Conservation (phyloP, 768 basidiomycete genomes). For the Steccherinum ochraceum region DNA sequence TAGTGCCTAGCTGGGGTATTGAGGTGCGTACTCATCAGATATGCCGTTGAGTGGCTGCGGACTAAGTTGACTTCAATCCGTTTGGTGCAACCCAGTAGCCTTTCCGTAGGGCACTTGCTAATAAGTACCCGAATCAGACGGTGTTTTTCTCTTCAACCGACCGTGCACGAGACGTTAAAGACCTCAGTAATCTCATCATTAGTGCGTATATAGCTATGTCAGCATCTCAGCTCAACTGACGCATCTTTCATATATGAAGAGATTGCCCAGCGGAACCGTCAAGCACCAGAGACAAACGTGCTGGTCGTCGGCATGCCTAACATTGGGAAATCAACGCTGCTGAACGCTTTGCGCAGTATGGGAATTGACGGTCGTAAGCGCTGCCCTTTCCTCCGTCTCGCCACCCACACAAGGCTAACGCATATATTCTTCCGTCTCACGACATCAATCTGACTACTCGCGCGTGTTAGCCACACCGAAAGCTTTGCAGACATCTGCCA, state of each 20-base stretch:
- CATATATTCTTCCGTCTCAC: background rate
- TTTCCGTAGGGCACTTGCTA: slow-evolving; percentile 65
- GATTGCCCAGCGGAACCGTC: slow-evolving; percentile 61
- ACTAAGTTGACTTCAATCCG: too few relatives aligned
- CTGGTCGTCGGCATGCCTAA: slow-evolving; percentile 99
- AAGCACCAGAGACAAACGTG: slow-evolving; percentile 76
- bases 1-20: slow-evolving; percentile 84
- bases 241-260: slow-evolving; percentile 32
- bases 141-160: slow-evolving; percentile 72
- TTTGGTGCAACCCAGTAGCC: slow-evolving; percentile 45
- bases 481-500: slow-evolving; percentile 81
- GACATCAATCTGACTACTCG: background rate
- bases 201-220: too few relatives aligned
- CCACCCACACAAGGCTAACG: background rate
- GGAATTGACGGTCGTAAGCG: slow-evolving; percentile 83
- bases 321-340: slow-evolving; percentile 91
- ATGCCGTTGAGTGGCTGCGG: background rate
- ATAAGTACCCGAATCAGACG: slow-evolving; percentile 64
- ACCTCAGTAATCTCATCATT: slow-evolving; percentile 61
- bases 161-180: slow-evolving; percentile 54
- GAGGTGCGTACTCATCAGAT: slow-evolving; percentile 67
- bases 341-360: slow-evolving; percentile 83
- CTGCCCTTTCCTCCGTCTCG: background rate
- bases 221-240: too few relatives aligned
- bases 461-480: slow-evolving; percentile 62